Base-by-base conservation (phyloP, 1,139 yeast genomes). In the Lodderomyces margitis region DNA sequence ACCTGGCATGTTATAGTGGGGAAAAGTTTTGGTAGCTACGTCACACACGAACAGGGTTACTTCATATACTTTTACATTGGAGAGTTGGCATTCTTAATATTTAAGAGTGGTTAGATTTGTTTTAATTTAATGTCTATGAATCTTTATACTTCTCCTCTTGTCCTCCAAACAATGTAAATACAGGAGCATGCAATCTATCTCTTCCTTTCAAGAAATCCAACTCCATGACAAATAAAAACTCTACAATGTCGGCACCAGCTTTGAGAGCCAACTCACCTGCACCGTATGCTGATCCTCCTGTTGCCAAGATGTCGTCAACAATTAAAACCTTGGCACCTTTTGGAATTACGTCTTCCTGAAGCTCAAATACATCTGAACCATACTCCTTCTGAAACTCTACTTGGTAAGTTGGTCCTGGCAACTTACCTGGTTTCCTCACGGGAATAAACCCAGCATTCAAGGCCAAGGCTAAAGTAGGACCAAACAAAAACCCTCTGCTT, bases 1-100 rank as follows among this genome's bases (percentile, higher is more conserved):
- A 81, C 95, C 19, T 92, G 98, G 98, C 98, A 92, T 61, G 94
- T 89, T 23, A 80, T 92, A 45, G 97, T 89, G 40, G 99, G 98
- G 23, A 81, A 83, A 61, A 86, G 86, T 56, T 92, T 92, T 64
- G 98, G 98, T 4, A 82, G 94, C 41, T 89, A 85, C 58, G 96
- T 94, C 20, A 87, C 98, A 15, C 98, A 94, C 58, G 91, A 78
- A 55, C 77, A 85, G 48, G 95, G 95, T 20, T 80, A 77, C 57
- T 92, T 92, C 59, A 72, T 86, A 25, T 91, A 92, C 64, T 87
- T 87, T 56, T 89, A 88, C 63, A 72, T 88, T 46, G 96, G 86
- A 19, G 83, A 82, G 36, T 67, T 81, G 51, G 97, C 97, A 12
- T 76, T 89, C 50, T 72, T 92, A 52, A 73, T 87, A 14, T 92